Conservation (phyloP, 768 basidiomycete species). For the Astraeus odoratus region DNA sequence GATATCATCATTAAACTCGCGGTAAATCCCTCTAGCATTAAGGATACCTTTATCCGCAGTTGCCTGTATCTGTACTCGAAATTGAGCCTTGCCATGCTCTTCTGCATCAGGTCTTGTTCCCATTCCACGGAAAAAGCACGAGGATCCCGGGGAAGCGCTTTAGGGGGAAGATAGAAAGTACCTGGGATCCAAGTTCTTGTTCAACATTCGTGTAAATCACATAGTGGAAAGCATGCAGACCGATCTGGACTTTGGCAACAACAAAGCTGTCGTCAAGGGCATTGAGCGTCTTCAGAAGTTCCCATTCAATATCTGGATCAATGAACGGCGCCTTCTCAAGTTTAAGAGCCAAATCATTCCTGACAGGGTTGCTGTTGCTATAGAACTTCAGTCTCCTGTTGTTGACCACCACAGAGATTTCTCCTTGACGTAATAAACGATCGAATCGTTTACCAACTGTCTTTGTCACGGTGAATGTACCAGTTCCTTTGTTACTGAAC, state of each 20-base stretch:
- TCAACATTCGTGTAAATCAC: too few relatives aligned
- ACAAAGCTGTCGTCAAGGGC: constrained; percentile 44
- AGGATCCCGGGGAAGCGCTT: constrained; percentile 24
- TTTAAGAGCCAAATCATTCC: constrained; percentile 20
- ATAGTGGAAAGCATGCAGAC: constrained; percentile 29
- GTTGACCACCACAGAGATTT: constrained; percentile 34
- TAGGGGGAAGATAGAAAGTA: constrained; percentile 21
- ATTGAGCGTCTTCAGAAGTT: constrained; percentile 36
- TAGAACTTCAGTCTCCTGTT: constrained; percentile 33
- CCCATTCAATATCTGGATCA: constrained; percentile 46
- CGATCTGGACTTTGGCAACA: constrained; percentile 61
- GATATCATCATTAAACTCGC: not conserved
- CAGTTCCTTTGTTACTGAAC: constrained; percentile 50
- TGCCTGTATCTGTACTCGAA: constrained; percentile 67
- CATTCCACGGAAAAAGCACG: constrained; percentile 69
- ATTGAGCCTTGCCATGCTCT: constrained; percentile 45
- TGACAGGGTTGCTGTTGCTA: constrained; percentile 6
- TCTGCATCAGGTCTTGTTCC: constrained; percentile 42
- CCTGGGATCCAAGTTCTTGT: constrained; percentile 18
- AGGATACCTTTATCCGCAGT: constrained; percentile 54
- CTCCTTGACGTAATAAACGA: constrained; percentile 30
- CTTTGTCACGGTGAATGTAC: constrained; percentile 25
- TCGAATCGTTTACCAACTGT: constrained; percentile 41
- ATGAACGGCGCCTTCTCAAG: constrained; percentile 51
- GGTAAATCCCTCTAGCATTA: constrained; percentile 1